These are phyloP conservation scores for Verticillium alfalfae DNA, from an alignment of 2,329 filamentous ascomycete species.

Conservation along the genomic window DNA sequence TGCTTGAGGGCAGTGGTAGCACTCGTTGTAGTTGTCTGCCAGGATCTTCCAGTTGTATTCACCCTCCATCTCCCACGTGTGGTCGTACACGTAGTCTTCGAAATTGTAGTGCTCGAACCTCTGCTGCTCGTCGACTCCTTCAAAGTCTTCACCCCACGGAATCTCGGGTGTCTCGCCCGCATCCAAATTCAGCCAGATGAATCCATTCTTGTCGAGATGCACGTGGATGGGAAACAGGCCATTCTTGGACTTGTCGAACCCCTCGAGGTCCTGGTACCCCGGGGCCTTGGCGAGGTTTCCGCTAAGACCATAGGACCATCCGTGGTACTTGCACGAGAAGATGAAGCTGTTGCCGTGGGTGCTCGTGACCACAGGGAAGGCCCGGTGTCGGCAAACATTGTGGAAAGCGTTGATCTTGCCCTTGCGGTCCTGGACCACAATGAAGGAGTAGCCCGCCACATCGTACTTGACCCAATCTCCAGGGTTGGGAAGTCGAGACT, in stretches of 20 bases:
- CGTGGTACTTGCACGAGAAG: constrained; percentile 56
- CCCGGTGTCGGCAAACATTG: constrained; percentile 57
- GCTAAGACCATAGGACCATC: constrained; percentile 55
- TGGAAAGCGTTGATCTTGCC: constrained; percentile 54
- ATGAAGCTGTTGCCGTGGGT: constrained; percentile 45
- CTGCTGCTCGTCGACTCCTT: constrained; percentile 36
- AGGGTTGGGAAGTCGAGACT: constrained; percentile 38
- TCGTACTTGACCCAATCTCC: constrained; percentile 54
- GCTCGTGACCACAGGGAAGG: constrained; percentile 50
- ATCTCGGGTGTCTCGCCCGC: constrained; percentile 34
- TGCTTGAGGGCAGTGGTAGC: constrained; percentile 56
- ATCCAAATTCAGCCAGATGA: constrained; percentile 56
- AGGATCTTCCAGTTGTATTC: constrained; percentile 57
- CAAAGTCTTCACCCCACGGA: constrained; percentile 47
- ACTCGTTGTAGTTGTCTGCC: constrained; percentile 62
- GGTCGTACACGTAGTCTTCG: constrained; percentile 50
- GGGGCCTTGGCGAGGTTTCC: constrained; percentile 57
- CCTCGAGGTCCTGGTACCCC: constrained; percentile 47
- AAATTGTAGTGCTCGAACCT: constrained; percentile 39
- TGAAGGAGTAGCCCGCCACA: constrained; percentile 50
- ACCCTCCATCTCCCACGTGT: constrained; percentile 50
- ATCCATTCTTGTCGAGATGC: constrained; percentile 46
- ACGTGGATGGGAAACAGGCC: constrained; percentile 50
- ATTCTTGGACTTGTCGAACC: constrained; percentile 52
- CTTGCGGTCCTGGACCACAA: constrained; percentile 43